A percentile compares a stretch with the other conserved stretches of the same genome.
phyloP scores from a whole-genome alignment of 2,329 filamentous ascomycete genomes.

The Sarocladium kiliense region DNA sequence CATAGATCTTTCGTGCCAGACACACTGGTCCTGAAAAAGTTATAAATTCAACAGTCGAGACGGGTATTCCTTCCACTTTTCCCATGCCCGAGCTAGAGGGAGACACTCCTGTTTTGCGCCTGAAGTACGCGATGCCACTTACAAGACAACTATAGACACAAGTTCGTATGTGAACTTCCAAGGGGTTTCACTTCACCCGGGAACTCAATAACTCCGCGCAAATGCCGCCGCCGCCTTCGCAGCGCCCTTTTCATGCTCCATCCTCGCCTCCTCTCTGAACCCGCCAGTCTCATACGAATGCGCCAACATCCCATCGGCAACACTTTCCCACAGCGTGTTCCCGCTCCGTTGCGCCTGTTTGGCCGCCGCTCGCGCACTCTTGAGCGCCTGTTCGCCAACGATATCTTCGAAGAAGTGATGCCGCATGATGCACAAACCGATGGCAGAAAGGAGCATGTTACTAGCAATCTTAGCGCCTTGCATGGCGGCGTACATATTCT shows the following conservation, averaged over 20 bases:
- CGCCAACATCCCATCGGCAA: constrained; percentile 72
- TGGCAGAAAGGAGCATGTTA: constrained; percentile 76
- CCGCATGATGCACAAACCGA: constrained; percentile 82
- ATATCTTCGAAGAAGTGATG: constrained; percentile 76
- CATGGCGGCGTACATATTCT: constrained; percentile 69
- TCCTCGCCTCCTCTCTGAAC: constrained; percentile 40
- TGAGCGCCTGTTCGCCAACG: constrained; percentile 73
- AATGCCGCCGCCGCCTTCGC: constrained; percentile 38
- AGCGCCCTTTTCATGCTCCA: constrained; percentile 36
- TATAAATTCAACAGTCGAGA: background rate
- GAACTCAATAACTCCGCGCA: constrained; percentile 23
- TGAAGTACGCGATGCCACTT: no score
- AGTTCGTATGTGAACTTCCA: no score
- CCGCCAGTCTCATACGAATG: constrained; percentile 71
- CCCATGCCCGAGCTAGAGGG: background rate
- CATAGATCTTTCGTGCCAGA: background rate
- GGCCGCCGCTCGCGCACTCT: constrained; percentile 66
- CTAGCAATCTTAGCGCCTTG: constrained; percentile 61
- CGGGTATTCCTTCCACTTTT: background rate
- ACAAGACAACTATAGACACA: no score
- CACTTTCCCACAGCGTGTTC: constrained; percentile 72
- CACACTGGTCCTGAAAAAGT: background rate
- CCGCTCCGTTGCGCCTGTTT: constrained; percentile 65
- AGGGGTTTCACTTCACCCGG: background rate
- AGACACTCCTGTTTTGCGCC: no score